These are phyloP conservation scores for Piromyces sp. DNA, from an alignment of 192 early-diverging fungal genomes.

Conservation along the genomic window DNA sequence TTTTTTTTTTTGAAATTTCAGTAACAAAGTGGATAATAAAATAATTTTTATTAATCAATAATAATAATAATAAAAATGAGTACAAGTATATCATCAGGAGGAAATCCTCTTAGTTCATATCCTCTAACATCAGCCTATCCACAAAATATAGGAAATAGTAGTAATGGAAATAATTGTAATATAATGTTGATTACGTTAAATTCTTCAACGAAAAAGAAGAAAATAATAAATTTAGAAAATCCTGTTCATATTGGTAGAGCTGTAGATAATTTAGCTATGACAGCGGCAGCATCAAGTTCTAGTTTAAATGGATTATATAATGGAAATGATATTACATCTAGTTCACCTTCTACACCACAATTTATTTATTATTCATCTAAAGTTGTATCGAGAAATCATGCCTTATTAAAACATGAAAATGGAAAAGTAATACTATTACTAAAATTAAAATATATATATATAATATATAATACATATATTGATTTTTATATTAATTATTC, in stretches of 20 bases:
- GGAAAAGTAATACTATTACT: not conserved
- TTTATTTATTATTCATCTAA: not conserved
- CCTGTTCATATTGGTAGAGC: not conserved
- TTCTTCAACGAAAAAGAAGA: not conserved
- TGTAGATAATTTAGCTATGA: not conserved
- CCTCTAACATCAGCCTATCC: not conserved
- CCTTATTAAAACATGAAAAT: not conserved
- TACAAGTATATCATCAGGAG: not conserved
- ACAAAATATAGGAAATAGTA: not conserved
- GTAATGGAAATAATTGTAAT: not conserved
- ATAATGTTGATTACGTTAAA: not conserved
- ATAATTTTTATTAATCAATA: too few relatives aligned
- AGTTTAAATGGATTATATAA: not conserved
- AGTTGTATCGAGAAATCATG: not conserved
- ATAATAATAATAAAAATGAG: not conserved
- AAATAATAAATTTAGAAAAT: not conserved
- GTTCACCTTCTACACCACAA: not conserved
- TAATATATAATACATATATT: too few relatives aligned
- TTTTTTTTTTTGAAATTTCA: too few relatives aligned
- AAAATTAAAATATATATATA: too few relatives aligned
- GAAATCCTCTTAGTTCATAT: not conserved
- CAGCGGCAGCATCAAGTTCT: not conserved
- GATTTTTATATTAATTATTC: too few relatives aligned
- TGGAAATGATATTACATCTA: not conserved
- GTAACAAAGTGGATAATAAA: too few relatives aligned